Evolutionary conservation across 306 rosid genomes (phyloP), one percentile per base, ranked within the genome.

Genomic region (Mimosa bimucronata): DNA sequence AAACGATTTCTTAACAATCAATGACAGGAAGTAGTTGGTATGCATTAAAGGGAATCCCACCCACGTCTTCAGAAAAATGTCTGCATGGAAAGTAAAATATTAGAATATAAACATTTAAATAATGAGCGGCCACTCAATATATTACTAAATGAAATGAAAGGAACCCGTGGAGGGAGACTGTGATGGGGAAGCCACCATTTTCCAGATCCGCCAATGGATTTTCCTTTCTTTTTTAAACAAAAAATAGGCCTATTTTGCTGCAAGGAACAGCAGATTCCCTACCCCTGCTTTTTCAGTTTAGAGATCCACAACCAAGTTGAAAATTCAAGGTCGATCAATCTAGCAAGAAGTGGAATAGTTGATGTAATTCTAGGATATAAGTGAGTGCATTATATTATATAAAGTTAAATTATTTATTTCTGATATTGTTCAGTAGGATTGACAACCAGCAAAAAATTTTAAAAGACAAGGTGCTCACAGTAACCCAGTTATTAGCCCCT

Each of bases 111-210:
- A 48, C 19, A 72, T 12, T 45, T 28, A 45, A 45, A 5, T 44
- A 79, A 72, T 61, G 68, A 64, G 58, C 45, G 21, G 3, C 46
- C 46, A 53, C 50, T 75, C 46, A 75, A 73, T 79, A 6, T 23
- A 44, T 55, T 19, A 19, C 25, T 52, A 40, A 77, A 65, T 62
- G 75, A 40, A 77, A 65, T 62, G 75, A 65, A 52, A 72, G 73
- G 55, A 72, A 38, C 40, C 50, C 23, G 71, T 77, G 79, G 68
- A 50, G 70, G 79, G 67, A 62, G 70, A 38, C 34, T 71, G 28
- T 48, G 52, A 16, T 0, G 21, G 72, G n/a, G n/a, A 66, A 67
- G 55, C 30, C 76, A 15, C 29, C 71, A 23, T 23, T 66, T 66
- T 62, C 44, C 30, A 65, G 77, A 60, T 52, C 67, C 10, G 29